Base-by-base conservation (phyloP, 2,329 filamentous ascomycete species). In the Sarocladiaceae sp. region DNA sequence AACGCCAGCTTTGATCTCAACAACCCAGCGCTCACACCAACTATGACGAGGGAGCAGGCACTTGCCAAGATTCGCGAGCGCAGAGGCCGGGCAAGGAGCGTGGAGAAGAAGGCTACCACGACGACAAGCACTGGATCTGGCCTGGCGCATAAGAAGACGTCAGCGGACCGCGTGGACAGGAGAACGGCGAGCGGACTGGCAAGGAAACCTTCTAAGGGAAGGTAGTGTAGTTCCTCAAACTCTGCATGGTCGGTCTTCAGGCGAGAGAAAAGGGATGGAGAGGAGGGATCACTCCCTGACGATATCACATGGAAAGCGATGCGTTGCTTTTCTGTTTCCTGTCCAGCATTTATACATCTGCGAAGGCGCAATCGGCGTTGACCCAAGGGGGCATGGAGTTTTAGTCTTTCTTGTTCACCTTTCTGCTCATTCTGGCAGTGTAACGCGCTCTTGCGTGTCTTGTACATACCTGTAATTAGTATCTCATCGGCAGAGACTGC, bases 21-120 rank as follows among this genome's bases (percentile, higher is more conserved):
- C 54, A 78, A 83, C 62, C 79, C 80, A 18, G 81, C 81, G 10
- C 65, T 86, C 55, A 84, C 78, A 37, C 81, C 82, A 4, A 86
- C 83, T 35, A 83, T 86, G 79, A 82, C 82, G 23, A 78, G 88
- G 51, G 88, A 90, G 65, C 78, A 90, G 66, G 88, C 88, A 3
- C 76, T 93, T 15, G 86, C 86, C 52, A 83, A 86, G 64, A 92
- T 93, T 58, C 78, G 84, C 51, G 84, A 89, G 69, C 77, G 88
- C 25, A 73, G 88, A 51, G 87, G 86, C 6, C 74, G 88, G 42
- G 86, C 88, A 53, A 78, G 83, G 58, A 89, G 85, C 64, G 80
- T 86, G 53, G 83, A 83, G 4, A 77, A 82, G 50, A 82, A 81
- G 2, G 77, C 81, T 5, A 71, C 77, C 54, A 87, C 85, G 18